These are phyloP conservation scores for Stentor roeselii DNA, from an alignment of 73 alveolate genomes.

Conservation along the genomic window DNA sequence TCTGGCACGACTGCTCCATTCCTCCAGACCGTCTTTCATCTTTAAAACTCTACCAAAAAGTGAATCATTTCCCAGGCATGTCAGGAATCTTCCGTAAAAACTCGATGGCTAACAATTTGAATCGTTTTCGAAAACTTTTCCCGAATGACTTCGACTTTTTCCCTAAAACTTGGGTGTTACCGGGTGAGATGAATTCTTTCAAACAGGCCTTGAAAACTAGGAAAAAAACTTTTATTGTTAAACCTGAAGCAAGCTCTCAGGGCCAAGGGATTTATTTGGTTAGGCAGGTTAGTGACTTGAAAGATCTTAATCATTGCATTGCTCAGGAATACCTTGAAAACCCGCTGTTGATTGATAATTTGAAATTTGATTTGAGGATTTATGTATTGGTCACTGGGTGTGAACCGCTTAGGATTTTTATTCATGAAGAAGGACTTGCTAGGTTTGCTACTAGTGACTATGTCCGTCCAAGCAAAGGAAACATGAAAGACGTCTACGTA, in stretches of 20 bases:
- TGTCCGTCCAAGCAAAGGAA: conserved; percentile 31
- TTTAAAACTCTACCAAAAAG: conserved; percentile 51
- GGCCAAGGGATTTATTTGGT: conserved; percentile 84
- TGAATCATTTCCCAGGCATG: conserved; percentile 82
- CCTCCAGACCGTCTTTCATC: neutral
- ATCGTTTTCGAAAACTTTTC: conserved; percentile 39
- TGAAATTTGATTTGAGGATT: conserved; percentile 79
- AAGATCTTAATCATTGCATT: conserved; percentile 61
- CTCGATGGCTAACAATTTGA: conserved; percentile 63
- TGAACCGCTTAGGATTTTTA: conserved; percentile 70
- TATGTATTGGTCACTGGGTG: conserved; percentile 69
- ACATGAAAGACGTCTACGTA: conserved; percentile 36
- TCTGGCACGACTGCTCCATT: conserved; percentile 7
- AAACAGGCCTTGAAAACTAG: conserved; percentile 29
- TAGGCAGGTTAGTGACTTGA: conserved; percentile 55
- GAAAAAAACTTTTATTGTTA: conserved; percentile 56
- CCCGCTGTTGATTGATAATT: conserved; percentile 79
- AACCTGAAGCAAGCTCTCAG: conserved; percentile 74
- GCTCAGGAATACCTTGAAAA: conserved; percentile 71
- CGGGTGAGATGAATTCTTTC: conserved; percentile 32
- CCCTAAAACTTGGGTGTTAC: conserved; percentile 65
- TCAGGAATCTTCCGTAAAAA: conserved; percentile 72
- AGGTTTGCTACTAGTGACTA: conserved; percentile 71
- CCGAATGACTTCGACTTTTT: conserved; percentile 57
- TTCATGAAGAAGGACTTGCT: conserved; percentile 81